A percentile compares a stretch with the other conserved stretches of the same genome.
phyloP scores from a whole-genome alignment of 805 yeast genomes.

The Wickerhamiella allomyrinae region DNA sequence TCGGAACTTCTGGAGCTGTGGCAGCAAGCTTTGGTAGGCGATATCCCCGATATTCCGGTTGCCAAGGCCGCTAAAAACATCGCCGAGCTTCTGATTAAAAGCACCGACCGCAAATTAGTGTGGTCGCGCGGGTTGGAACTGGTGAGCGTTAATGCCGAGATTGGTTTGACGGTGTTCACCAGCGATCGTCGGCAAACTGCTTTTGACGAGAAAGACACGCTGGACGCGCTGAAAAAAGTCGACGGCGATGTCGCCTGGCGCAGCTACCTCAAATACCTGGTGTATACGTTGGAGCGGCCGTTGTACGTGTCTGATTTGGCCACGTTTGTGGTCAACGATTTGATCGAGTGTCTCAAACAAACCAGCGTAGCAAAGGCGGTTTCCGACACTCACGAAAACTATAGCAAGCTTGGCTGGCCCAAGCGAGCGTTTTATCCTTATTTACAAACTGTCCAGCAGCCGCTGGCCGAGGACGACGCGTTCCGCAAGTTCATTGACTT shows the following conservation, averaged over 20 bases:
- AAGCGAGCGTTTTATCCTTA: constrained; percentile 19
- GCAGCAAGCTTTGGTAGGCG: constrained; percentile 3
- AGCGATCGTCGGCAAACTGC: constrained; percentile 13
- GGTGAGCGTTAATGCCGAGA: constrained; percentile 18
- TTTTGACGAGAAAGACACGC: constrained; percentile 20
- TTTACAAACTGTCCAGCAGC: constrained; percentile 14
- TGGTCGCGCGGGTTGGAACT: constrained; percentile 28
- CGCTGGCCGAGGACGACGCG: constrained; percentile 16
- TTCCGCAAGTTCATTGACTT: constrained; percentile 15
- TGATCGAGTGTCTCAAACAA: constrained; percentile 17
- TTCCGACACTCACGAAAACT: constrained; percentile 15
- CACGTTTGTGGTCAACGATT: constrained; percentile 22
- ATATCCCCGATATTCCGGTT: constrained; percentile 4
- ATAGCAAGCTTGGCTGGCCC: constrained; percentile 21
- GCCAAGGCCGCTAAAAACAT: constrained; percentile 21
- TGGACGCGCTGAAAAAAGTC: constrained; percentile 21
- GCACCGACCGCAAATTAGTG: constrained; percentile 22
- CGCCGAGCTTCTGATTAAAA: constrained; percentile 15
- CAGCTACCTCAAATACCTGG: constrained; percentile 23
- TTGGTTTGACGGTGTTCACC: constrained; percentile 24
- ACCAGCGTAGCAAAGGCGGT: constrained; percentile 12
- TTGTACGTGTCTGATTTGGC: constrained; percentile 23
- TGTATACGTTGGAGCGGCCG: constrained; percentile 18
- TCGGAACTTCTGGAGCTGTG: constrained; percentile 17
- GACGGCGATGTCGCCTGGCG: constrained; percentile 26